Evolutionary conservation across 306 rosid species (phyloP).

Genomic region (Prinsepia uniflora): DNA sequence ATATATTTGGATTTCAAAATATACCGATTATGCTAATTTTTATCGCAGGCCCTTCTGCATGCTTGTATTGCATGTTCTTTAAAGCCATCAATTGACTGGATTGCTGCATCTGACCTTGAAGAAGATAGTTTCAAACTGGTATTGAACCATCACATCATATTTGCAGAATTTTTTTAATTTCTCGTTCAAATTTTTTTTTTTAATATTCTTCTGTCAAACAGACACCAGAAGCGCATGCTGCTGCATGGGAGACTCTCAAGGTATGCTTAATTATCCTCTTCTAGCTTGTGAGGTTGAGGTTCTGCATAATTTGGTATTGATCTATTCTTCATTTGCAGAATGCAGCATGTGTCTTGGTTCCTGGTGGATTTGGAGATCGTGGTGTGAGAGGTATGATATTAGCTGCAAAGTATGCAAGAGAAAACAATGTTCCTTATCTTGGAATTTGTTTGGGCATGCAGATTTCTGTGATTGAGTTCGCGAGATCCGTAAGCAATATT

Average conservation of each 20-base stretch:
- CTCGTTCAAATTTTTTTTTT: constrained; percentile 24
- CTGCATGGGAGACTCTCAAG: constrained; percentile 83
- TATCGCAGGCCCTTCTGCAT: constrained; percentile 90
- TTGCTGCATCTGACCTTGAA: constrained; percentile 98
- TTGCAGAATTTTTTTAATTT: constrained; percentile 20
- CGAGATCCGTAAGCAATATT: constrained; percentile 72
- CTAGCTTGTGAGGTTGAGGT: background rate
- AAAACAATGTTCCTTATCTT: constrained; percentile 87
- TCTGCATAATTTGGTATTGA: background rate
- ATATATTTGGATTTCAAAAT: constrained; percentile 8
- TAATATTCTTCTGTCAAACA: constrained; percentile 33
- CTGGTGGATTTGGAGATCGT: constrained; percentile 99
- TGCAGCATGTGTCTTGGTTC: constrained; percentile 93
- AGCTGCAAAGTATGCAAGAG: constrained; percentile 97
- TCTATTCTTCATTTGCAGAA: constrained; percentile 44
- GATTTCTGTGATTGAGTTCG: constrained; percentile 89
- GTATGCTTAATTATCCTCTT: constrained; percentile 37
- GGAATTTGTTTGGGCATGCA: constrained; percentile 99
- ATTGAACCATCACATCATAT: constrained; percentile 28
- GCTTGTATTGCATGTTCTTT: constrained; percentile 83
- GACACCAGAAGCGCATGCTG: constrained; percentile 88
- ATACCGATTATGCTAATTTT: constrained; percentile 3
- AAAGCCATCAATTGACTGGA: constrained; percentile 91
- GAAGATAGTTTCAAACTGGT: constrained; percentile 78
- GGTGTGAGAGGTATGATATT: constrained; percentile 92